Base-by-base conservation (phyloP, 192 early-diverging fungal genomes). In the Coemansia sp. region DNA sequence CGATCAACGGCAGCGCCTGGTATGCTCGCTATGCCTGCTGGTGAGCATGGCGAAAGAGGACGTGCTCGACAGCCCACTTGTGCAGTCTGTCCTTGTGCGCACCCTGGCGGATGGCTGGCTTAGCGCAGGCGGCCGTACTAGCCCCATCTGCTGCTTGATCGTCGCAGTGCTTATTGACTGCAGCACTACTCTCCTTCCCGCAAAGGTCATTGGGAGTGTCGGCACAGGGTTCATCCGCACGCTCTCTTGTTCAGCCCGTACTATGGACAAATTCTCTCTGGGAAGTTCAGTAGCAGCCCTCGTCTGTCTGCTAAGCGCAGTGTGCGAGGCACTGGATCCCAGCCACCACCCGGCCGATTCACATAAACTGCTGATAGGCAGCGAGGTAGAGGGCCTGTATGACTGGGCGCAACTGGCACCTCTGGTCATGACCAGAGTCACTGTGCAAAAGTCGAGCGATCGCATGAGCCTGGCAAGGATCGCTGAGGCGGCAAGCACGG, bases 31-130 rank as follows among this genome's bases (percentile, higher is more conserved):
- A 5, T 50, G 51, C 30, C 38, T 60, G 7, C 39, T 71, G 18
- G 5, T 52, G 1, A 18, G 31, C 19, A 23, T 60, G 14, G 38
- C 43, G 12, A 17, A 26, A 31, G 18, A 38, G 5, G 43, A 54
- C 18, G 20, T 49, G 10, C 45, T 71, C 9, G 48, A 60, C 21
- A 56, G 47, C 16, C 55, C 50, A n/a, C 44, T 70, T n/a, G 38
- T 63, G 9, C 47, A 50, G 39, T 29, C 60, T 2, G 47, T 59
- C 9, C 25, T 70, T 19, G 6, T 35, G 8, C 44, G 67, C 17
- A 14, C 44, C 7, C 14, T 57, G 13, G 44, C 54, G 3, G 52
- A 53, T 30, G 38, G 29, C n/a, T 64, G 68, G 67, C 51, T 47
- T 32, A 29, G 38, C 22, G 34, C 31, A n/a, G n/a, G n/a, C n/a